phyloP scores from a whole-genome alignment of 208 protist species.

The Acanthamoeba castellanii region DNA sequence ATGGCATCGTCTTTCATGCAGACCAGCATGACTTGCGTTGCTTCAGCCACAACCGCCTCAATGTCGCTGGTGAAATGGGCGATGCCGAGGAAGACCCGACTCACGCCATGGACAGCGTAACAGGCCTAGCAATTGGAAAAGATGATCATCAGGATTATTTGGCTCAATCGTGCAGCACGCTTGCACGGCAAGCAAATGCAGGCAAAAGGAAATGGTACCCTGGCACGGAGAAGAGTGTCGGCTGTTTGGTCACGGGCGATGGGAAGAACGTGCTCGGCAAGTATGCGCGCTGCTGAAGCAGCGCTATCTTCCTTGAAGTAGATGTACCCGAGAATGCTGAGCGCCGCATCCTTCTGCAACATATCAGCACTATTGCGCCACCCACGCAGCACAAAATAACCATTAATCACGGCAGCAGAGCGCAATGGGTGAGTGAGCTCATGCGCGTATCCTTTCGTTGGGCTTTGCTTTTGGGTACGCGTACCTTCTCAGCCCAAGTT shows the following conservation, averaged over 20 bases:
- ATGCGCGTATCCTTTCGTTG: too few relatives aligned
- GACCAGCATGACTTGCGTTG: not conserved
- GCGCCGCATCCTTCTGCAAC: conserved; percentile 5
- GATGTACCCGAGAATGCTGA: not conserved
- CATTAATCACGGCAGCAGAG: not conserved
- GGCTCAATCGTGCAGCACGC: too few relatives aligned
- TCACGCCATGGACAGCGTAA: not conserved
- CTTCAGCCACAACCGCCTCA: not conserved
- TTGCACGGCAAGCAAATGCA: not conserved
- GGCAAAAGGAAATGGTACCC: not conserved
- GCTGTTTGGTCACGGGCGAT: not conserved
- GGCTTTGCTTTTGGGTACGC: too few relatives aligned
- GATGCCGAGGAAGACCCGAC: not conserved
- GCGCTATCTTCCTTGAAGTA: not conserved
- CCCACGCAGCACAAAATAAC: too few relatives aligned
- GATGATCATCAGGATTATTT: too few relatives aligned
- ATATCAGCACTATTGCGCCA: not conserved
- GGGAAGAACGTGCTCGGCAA: not conserved
- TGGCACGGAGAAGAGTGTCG: not conserved
- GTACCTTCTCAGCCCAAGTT: not conserved
- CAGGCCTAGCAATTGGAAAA: not conserved
- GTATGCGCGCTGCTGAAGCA: not conserved
- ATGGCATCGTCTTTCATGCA: not conserved
- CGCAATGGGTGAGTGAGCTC: not conserved
- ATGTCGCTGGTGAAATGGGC: not conserved